These are phyloP conservation scores for Mycena belliarum DNA, from an alignment of 768 basidiomycete species.

Conservation along the genomic window DNA sequence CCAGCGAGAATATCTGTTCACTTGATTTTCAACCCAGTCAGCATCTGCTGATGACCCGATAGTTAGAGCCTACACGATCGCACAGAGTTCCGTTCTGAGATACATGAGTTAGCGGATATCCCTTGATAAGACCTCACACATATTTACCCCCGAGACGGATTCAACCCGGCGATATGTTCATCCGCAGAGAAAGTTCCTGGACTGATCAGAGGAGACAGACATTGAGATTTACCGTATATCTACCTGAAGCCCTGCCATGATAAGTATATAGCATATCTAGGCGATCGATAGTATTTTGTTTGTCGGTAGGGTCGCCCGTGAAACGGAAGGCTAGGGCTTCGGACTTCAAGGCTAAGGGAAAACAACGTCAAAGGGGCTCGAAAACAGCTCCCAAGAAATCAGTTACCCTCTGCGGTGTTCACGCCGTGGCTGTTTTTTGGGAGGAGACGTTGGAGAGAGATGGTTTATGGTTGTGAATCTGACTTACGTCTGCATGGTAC, in stretches of 20 bases:
- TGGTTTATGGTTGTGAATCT: background rate
- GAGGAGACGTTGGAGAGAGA: background rate
- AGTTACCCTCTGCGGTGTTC: conserved; percentile 36
- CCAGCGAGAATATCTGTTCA: conserved; percentile 46
- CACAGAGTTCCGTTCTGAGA: conserved; percentile 39
- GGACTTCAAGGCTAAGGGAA: conserved; percentile 36
- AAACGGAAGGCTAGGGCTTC: conserved; percentile 45
- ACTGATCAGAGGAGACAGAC: background rate
- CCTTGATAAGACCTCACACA: background rate
- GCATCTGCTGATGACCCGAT: background rate
- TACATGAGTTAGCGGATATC: background rate
- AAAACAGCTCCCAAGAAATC: conserved; percentile 16
- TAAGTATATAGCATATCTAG: conserved; percentile 40
- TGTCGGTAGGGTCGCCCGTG: conserved; percentile 40
- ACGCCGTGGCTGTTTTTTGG: conserved; percentile 36
- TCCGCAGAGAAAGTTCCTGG: conserved; percentile 43
- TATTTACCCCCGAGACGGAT: conserved; percentile 45
- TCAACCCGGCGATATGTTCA: conserved; percentile 42
- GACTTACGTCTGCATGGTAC: conserved; percentile 34
- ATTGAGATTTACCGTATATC: too few relatives aligned
- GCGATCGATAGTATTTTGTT: conserved; percentile 39
- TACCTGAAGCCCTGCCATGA: conserved; percentile 40
- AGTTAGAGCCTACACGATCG: conserved; percentile 35
- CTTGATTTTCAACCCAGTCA: conserved; percentile 19
- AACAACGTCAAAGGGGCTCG: background rate